Base-by-base conservation (phyloP, 108 stramenopile species). In the Nitzschia palea region DNA sequence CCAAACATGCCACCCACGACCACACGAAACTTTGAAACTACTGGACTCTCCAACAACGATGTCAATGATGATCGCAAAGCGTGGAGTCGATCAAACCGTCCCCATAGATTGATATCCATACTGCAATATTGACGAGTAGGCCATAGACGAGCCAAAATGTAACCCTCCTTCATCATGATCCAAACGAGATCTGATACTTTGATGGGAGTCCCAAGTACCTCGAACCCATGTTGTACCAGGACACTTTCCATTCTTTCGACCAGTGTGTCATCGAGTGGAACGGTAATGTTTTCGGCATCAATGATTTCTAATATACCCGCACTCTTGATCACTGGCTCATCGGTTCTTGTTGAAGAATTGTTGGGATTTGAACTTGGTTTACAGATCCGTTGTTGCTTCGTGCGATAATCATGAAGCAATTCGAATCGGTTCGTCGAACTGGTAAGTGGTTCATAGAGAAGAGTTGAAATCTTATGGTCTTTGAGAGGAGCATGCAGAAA, bases 1-100 rank as follows among this genome's bases (percentile, higher is more conserved):
- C 88, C 92, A 72, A 82, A 79, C 85, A 93, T 93, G 33, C 92
- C 92, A 40, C 89, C 88, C 36, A 81, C 81, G 44, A 88, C 86
- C 48, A 93, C 74, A 37, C 87, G 80, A 68, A 73, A 93, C 15
- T 78, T 70, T 1, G 87, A 83, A 0, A 51, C 34, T 67, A 31
- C 58, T 40, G 18, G 14, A 53, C 62, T 76, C 27, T 44, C 44
- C 43, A 86, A 51, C 12, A 71, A 80, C 44, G 62, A 57, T 18
- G 65, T 73, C 5, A 76, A 30, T 0, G 54, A 69, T 9, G 62
- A 27, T 12, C 33, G 44, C 27, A 78, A 67, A 1, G 73, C 48
- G 59, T 69, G 73, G 14, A 70, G 33, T 15, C 30, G 25, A 44
- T 74, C 74, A 66, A 79, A 85, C 20, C 53, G 75, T 52, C 60